Evolutionary conservation across 2,329 filamentous ascomycete genomes (phyloP).

Genomic region (Podosphaera fusca): DNA sequence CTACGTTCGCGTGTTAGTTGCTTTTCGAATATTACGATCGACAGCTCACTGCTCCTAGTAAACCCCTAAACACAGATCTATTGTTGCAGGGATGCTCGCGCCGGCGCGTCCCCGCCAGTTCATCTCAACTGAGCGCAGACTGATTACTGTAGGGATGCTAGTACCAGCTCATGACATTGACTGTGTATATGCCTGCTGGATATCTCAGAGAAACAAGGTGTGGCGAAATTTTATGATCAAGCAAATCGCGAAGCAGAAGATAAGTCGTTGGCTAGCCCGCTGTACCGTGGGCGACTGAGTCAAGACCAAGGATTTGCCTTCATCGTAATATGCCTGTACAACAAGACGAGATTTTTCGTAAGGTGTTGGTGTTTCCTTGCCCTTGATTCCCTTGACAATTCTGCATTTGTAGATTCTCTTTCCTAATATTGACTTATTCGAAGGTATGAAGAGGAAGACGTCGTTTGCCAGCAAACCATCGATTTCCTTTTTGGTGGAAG

Average conservation of each 20-base stretch:
- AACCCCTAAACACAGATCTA: no score
- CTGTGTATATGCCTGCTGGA: no score
- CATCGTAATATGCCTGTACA: neutral
- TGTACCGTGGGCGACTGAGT: neutral
- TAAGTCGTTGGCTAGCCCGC: neutral
- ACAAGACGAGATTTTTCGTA: constrained; percentile 1
- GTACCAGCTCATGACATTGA: no score
- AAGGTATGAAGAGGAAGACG: neutral
- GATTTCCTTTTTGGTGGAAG: neutral
- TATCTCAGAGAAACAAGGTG: neutral
- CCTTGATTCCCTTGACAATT: neutral
- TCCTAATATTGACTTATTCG: neutral
- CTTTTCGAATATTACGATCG: no score
- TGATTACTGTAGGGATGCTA: no score
- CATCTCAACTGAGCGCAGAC: no score
- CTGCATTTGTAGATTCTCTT: neutral
- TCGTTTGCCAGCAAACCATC: neutral
- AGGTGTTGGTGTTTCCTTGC: neutral
- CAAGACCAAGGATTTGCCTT: neutral
- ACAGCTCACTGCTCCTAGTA: no score
- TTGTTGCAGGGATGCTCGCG: no score
- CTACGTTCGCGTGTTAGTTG: no score
- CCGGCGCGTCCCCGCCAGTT: no score
- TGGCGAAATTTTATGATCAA: neutral
- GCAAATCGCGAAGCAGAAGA: neutral